Evolutionary conservation across 139 green algal genomes (phyloP), one percentile per base, ranked within the genome.

Genomic region (Ulvella scutata): DNA sequence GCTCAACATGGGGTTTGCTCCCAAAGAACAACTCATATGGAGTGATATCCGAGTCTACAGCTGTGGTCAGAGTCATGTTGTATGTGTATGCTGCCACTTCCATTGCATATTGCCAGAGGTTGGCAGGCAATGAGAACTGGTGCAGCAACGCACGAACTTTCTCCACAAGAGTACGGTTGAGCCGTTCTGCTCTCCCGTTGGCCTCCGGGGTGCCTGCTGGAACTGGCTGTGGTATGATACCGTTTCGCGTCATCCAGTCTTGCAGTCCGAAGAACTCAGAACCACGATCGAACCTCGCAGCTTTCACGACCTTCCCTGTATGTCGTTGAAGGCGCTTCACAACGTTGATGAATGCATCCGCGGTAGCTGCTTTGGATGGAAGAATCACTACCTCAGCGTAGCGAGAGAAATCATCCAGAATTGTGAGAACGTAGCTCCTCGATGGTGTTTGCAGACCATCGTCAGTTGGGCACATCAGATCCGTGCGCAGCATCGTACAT

Each of bases 141-240:
- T 38, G 3, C 37, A 84, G 79, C 73, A 79, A 43, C 2, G 74
- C 31, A 4, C 74, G 72, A 0, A 20, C 39, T 39, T 40, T 76
- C 13, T 78, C 4, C 44, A 76, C 20, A 10, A 83, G 72, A 0
- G 77, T 80, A 0, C 77, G 37, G 37, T 84, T 84, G 23, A 81
- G 72, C 2, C 75, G 72, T 72, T 84, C 80, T 17, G 80, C 80
- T 0, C 21, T 26, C 17, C 80, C 80, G 36, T 84, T 81, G 51
- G 81, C 74, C 67, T 84, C 38, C 0, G 76, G 80, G 6, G 76
- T 84, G 76, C 76, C 79, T 1, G 74, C 44, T 26, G 76, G 67
- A 4, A 38, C 62, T 7, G 23, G 31, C 17, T 78, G 37, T 17
- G 78, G 72, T 7, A 44, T 17, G 60, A 82, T 82, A 17, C 79